These are phyloP conservation scores for Mimosa bimucronata DNA, from an alignment of 306 rosid genomes.

Conservation along the genomic window DNA sequence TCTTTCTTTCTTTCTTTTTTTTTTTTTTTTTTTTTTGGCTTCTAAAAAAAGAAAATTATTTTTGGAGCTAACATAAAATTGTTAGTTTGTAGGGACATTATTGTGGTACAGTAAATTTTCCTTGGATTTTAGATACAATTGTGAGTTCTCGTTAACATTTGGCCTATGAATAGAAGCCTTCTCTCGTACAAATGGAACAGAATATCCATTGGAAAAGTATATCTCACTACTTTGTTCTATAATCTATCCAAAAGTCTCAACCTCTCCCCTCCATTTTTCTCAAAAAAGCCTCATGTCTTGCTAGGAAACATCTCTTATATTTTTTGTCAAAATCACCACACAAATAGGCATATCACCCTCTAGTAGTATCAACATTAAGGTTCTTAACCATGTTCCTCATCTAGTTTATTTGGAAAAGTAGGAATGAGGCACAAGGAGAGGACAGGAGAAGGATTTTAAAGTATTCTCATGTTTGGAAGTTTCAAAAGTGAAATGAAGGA, in stretches of 20 bases:
- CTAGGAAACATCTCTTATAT: constrained; percentile 22
- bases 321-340: constrained; percentile 22
- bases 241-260: not conserved
- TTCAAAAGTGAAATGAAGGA: not conserved
- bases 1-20: too few relatives aligned
- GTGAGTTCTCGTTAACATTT: not conserved
- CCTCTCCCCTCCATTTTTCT: not conserved
- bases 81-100: not conserved
- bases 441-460: not conserved
- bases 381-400: constrained; percentile 33
- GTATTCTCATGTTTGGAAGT: not conserved
- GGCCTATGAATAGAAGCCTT: not conserved
- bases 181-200: not conserved
- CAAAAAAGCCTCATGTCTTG: constrained; percentile 21
- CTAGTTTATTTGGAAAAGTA: not conserved
- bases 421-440: not conserved
- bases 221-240: not conserved
- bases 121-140: not conserved
- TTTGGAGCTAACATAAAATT: not conserved
- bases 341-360: constrained; percentile 14
- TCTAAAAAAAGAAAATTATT: not conserved
- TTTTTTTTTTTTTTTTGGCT: not conserved
- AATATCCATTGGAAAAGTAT: not conserved
- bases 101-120: not conserved
- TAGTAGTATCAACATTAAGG: constrained; percentile 15